Evolutionary conservation across 192 early-diverging fungal species (phyloP), one percentile per base, ranked within the genome.

Genomic region (Umbelopsis ramanniana): DNA sequence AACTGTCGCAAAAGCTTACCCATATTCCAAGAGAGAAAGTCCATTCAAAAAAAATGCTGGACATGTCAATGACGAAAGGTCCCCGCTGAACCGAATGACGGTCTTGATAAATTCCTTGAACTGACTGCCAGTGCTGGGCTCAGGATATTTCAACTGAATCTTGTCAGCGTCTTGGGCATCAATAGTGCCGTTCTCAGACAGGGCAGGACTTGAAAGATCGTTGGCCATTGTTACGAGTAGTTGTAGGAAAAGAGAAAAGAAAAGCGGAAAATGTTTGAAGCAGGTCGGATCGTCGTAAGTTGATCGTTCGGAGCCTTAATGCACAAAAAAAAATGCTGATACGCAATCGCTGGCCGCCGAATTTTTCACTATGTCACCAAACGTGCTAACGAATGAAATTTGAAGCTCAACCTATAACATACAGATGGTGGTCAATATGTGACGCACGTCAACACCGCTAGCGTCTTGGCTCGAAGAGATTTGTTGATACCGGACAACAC

Each of bases 31-130:
- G 40, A 93, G 79, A 69, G 92, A 93, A 46, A 89, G 84, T 54
- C 91, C 91, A 72, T 88, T 92, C 17, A 94, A 81, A 19, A 94
- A 80, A 69, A 93, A 94, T 21, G 90, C 86, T 63, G 93, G 93
- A 75, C 91, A 93, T 10, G 93, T 93, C 68, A 94, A 79, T 52
- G 87, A 85, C 22, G 90, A 92, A 52, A 94, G 85, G 73, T 94
- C 93, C 19, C 93, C 93, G 9, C 92, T 93, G 66, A 92, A 92
- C 68, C 88, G 88, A 37, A 88, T 84, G 19, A 94, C 77, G 24
- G 86, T 89, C 70, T 88, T 87, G 66, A 92, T 55, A 50, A 93
- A 92, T 15, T 77, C 75, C 26, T 72, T 76, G 38, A 81, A 81
- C 52, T 81, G 79, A 66, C 79, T 63, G 11, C 70, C 68, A 55